phyloP scores from a whole-genome alignment of 1,139 yeast species.

The Scheffersomyces stambukii region DNA sequence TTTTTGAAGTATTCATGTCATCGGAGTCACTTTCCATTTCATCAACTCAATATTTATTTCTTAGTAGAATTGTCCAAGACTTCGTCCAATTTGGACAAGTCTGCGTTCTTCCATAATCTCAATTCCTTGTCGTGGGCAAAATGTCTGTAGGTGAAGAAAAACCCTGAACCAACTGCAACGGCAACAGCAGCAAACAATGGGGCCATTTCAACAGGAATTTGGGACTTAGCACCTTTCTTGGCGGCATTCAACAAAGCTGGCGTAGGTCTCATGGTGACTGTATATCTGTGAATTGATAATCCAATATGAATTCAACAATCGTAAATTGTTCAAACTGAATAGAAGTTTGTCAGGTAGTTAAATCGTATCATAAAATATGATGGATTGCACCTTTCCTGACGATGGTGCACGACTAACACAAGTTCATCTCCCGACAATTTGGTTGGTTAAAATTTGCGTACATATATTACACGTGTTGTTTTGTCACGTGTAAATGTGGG shows the following conservation, averaged over 20 bases:
- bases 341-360: too few relatives aligned
- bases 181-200: constrained; percentile 63
- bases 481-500: too few relatives aligned
- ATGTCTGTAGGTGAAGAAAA: constrained; percentile 70
- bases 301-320: background rate
- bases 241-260: constrained; percentile 49
- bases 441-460: too few relatives aligned
- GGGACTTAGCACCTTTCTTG: constrained; percentile 19
- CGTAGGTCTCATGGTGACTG: constrained; percentile 48
- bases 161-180: constrained; percentile 63
- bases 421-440: too few relatives aligned
- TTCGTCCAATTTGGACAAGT: constrained; percentile 51
- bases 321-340: too few relatives aligned
- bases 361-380: too few relatives aligned
- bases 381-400: too few relatives aligned
- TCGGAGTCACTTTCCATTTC: too few relatives aligned
- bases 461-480: too few relatives aligned
- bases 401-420: too few relatives aligned
- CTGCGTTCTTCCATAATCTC: constrained; percentile 69
- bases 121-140: constrained; percentile 61
- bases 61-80: constrained; percentile 51
- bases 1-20: too few relatives aligned
- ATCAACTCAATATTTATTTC: constrained; percentile 19
- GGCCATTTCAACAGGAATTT: constrained; percentile 70
- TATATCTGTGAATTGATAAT: constrained; percentile 1